These are phyloP conservation scores for Pleomassaria siparia DNA, from an alignment of 2,329 filamentous ascomycete genomes.

Conservation along the genomic window DNA sequence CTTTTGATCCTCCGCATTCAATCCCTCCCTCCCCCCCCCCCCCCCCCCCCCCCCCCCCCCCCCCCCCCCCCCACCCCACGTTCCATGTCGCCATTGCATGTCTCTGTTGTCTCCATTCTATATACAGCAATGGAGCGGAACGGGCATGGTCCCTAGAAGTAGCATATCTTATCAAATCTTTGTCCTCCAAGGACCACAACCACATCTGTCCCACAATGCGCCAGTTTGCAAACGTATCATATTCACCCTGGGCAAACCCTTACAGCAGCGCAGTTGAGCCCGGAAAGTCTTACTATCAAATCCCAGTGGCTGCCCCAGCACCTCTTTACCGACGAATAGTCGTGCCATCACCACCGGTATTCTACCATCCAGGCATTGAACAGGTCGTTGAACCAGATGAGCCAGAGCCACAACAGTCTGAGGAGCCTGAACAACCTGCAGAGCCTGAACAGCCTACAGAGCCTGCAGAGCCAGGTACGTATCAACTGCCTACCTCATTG, in stretches of 20 bases:
- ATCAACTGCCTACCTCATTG: not conserved
- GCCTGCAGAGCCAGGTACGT: conserved; percentile 21
- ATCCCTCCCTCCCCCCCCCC: conserved; percentile 37
- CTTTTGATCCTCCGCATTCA: conserved; percentile 37
- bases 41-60: conserved; percentile 36
- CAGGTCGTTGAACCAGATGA: conserved; percentile 24
- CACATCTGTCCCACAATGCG: conserved; percentile 32
- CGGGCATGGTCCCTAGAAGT: conserved; percentile 33
- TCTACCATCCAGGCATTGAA: conserved; percentile 25
- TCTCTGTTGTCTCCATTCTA: conserved; percentile 27
- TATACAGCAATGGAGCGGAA: conserved; percentile 35
- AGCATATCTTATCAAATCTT: conserved; percentile 30
- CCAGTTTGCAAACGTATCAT: conserved; percentile 32
- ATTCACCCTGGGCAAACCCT: conserved; percentile 38
- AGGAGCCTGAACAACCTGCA: too few relatives aligned
- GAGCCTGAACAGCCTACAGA: too few relatives aligned
- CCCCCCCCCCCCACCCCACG: conserved; percentile 37
- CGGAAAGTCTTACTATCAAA: conserved; percentile 14
- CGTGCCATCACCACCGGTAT: conserved; percentile 20
- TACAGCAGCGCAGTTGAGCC: conserved; percentile 20
- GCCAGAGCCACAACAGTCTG: too few relatives aligned
- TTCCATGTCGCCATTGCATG: conserved; percentile 38
- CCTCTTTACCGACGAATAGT: conserved; percentile 28
- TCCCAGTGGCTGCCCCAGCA: conserved; percentile 12
- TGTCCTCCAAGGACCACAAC: conserved; percentile 19